phyloP scores from a whole-genome alignment of 495 filamentous ascomycete species.

The Chaetomium cochliodes region DNA sequence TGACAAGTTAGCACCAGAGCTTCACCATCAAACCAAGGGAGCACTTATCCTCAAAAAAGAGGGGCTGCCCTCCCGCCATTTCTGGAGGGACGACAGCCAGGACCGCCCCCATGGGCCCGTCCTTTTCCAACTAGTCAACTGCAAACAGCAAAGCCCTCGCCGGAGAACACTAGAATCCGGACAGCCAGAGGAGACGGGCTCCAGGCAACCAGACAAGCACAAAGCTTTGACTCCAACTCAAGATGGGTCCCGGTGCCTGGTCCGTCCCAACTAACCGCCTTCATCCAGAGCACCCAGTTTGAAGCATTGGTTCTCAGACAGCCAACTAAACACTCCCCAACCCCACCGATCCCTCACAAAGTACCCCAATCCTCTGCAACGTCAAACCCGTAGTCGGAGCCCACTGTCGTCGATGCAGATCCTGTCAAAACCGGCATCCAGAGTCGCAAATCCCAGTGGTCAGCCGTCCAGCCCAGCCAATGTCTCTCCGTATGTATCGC shows the following conservation, averaged over 20 bases:
- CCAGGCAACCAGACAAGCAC: constrained; percentile 70
- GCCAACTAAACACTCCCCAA: constrained; percentile 17
- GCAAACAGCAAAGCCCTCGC: constrained; percentile 31
- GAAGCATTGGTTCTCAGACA: constrained; percentile 25
- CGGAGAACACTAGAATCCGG: constrained; percentile 23
- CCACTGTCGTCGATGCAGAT: constrained; percentile 42
- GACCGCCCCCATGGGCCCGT: constrained; percentile 45
- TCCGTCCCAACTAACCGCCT: constrained; percentile 15
- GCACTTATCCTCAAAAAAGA: constrained; percentile 64
- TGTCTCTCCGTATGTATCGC: constrained; percentile 68
- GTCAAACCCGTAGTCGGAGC: constrained; percentile 22
- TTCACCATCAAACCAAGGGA: constrained; percentile 3
- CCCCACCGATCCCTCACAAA: constrained; percentile 15
- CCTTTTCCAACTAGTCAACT: constrained; percentile 28
- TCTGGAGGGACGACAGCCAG: constrained; percentile 45
- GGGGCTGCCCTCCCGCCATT: constrained; percentile 54
- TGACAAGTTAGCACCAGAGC: constrained; percentile 28
- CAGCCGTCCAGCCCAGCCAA: constrained; percentile 31
- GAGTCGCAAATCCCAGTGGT: constrained; percentile 36
- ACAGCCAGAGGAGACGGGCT: constrained; percentile 25
- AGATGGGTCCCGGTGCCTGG: constrained; percentile 74
- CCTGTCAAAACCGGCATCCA: constrained; percentile 40
- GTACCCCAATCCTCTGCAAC: constrained; percentile 22
- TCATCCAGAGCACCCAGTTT: constrained; percentile 20
- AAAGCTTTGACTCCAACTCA: constrained; percentile 93